These are phyloP conservation scores for Solanum ossicruentum DNA, from an alignment of 257 asterid genomes.

Conservation along the genomic window DNA sequence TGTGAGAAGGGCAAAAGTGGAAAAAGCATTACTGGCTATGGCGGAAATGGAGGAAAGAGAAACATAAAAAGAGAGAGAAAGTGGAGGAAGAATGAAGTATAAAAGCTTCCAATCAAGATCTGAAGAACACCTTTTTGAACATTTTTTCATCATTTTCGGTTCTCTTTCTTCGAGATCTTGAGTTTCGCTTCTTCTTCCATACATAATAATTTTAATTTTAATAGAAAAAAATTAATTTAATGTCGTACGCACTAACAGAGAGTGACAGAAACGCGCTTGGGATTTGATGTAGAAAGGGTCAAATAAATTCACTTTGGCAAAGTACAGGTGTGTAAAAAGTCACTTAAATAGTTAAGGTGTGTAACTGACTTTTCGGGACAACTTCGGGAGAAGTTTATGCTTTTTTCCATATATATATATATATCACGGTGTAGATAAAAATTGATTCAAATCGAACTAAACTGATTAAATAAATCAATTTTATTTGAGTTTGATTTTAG, in stretches of 20 bases:
- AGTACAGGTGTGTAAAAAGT: too few relatives aligned
- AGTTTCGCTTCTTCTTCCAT: neutral
- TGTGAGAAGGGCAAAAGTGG: slow-evolving; percentile 23
- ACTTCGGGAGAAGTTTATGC: too few relatives aligned
- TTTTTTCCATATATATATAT: too few relatives aligned
- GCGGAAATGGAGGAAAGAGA: slow-evolving; percentile 27
- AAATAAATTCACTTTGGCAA: too few relatives aligned
- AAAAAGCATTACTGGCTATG: neutral
- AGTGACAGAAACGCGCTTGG: neutral
- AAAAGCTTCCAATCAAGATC: slow-evolving; percentile 57
- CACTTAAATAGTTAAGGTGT: too few relatives aligned
- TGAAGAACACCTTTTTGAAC: neutral
- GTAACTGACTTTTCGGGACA: too few relatives aligned
- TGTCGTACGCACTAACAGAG: neutral
- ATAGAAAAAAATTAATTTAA: too few relatives aligned
- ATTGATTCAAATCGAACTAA: too few relatives aligned
- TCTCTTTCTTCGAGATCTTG: neutral
- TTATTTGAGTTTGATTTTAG: too few relatives aligned
- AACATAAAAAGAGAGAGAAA: slow-evolving; percentile 31
- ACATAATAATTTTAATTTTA: neutral
- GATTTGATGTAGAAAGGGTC: too few relatives aligned
- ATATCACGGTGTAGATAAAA: too few relatives aligned
- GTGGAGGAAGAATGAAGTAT: slow-evolving; percentile 33
- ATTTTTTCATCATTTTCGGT: slow-evolving; percentile 19
- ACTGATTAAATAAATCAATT: too few relatives aligned